Percentiles rank a stretch among this genome's conserved stretches.
Conservation (phyloP, 2,329 filamentous ascomycete genomes). For the Aspergillus phoenicis region DNA sequence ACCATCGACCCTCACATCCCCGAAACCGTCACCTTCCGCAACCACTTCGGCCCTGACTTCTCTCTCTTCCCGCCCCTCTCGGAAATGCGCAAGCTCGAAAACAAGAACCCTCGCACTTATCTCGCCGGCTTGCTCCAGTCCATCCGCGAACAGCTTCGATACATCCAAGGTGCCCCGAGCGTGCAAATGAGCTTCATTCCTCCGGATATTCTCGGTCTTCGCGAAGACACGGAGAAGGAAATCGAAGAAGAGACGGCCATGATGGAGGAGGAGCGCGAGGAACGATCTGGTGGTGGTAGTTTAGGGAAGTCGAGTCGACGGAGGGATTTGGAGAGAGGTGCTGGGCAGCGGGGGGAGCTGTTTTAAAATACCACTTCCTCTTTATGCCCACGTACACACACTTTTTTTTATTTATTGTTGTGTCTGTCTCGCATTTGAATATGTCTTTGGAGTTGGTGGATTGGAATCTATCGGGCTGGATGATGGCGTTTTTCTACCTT, state of each 20-base stretch:
- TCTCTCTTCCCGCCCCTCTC: constrained; percentile 86
- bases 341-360: background rate
- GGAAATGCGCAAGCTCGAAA: constrained; percentile 66
- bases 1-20: constrained; percentile 75
- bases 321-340: constrained; percentile 1
- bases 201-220: constrained; percentile 66
- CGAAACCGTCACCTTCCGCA: constrained; percentile 77
- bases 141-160: constrained; percentile 82
- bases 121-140: constrained; percentile 74
- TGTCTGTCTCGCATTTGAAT: background rate
- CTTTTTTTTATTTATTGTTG: background rate
- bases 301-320: constrained; percentile 4
- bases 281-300: constrained; percentile 37
- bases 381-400: background rate
- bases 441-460: background rate
- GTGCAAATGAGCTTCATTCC: constrained; percentile 82
- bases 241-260: constrained; percentile 46
- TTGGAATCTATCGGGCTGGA: background rate
- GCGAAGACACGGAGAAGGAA: constrained; percentile 53
- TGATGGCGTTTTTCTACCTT: background rate
- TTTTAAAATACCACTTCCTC: background rate
- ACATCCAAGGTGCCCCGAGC: constrained; percentile 81
- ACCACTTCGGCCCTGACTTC: constrained; percentile 86
- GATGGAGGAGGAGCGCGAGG: constrained; percentile 44
- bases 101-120: constrained; percentile 77